Percentiles rank a stretch among this genome's conserved stretches.
Evolutionary conservation across 345 rosid genomes (phyloP).

Genomic region (Camelina laxa): DNA sequence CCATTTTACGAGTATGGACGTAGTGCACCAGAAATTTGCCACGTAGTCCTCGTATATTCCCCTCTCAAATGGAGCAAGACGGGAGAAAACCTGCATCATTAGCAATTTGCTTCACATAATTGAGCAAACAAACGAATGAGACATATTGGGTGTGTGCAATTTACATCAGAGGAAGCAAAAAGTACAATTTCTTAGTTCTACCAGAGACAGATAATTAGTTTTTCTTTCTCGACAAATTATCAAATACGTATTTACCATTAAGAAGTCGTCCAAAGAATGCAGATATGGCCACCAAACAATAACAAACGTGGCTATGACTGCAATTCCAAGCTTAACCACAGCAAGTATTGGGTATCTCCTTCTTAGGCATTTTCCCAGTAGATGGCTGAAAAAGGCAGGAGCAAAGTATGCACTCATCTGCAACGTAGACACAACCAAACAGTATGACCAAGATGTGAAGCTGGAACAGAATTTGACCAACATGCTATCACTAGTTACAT

Average conservation of each 20-base stretch:
- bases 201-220: background rate
- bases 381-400: slow-evolving; percentile 87
- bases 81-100: slow-evolving; percentile 70
- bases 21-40: slow-evolving; percentile 94
- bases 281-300: slow-evolving; percentile 94
- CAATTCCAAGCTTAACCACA: slow-evolving; percentile 69
- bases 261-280: slow-evolving; percentile 63
- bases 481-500: slow-evolving; percentile 2
- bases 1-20: slow-evolving; percentile 84
- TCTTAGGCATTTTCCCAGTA: slow-evolving; percentile 82
- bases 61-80: slow-evolving; percentile 96
- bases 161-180: slow-evolving; percentile 27
- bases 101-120: slow-evolving; percentile 17
- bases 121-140: background rate
- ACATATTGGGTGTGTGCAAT: background rate
- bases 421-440: background rate
- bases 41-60: slow-evolving; percentile 98
- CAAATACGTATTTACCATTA: slow-evolving; percentile 55
- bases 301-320: slow-evolving; percentile 70
- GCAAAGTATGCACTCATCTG: slow-evolving; percentile 99
- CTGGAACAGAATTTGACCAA: background rate
- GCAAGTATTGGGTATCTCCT: slow-evolving; percentile 63
- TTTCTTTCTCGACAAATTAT: background rate
- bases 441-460: background rate
- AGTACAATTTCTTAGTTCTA: slow-evolving; percentile 7